Evolutionary conservation across 441 rosid species (phyloP), one percentile per base, ranked within the genome.

Genomic region (Populus hybrid): DNA sequence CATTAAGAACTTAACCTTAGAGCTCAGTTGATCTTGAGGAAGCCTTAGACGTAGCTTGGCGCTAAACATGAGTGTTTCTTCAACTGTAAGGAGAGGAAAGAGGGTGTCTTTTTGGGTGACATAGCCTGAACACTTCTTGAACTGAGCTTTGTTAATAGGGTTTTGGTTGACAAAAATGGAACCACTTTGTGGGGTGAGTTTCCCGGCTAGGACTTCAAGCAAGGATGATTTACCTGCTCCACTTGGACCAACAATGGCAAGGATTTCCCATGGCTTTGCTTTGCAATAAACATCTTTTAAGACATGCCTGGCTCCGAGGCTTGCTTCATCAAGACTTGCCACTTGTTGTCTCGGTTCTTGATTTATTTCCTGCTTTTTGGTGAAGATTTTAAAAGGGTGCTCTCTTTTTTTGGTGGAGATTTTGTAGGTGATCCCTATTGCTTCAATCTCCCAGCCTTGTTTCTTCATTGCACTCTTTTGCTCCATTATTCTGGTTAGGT

Each of bases 161-260:
- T 59, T 87, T 40, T 86, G 85, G 82, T 95, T 90, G 73, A 91
- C 90, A 40, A 83, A 74, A 79, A 93, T 78, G 68, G 95, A 84
- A 14, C 98, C 99, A 40, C 70, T 80, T 71, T 87, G 89, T 12
- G 94, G 97, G 4, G 85, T 61, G 75, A 87, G 81, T 73, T 85
- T 89, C 28, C 91, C 95, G 0, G 97, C 91, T 4, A 94, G 88
- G 82, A 94, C 89, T 78, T 89, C 97, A 26, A 94, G 95, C 35
- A 95, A 78, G 50, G 98, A 88, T 30, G 99, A 91, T 80, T 94
- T 95, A 57, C 99, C 99, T 21, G 98, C 96, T 26, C 99, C 99
- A 66, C 97, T 93, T n/a, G 99, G 98, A 42, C 98, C 99, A 28
- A 91, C 94, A 73, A 95, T 90, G 54, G 98, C 99, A 0, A 94